A percentile compares a stretch with the other conserved stretches of the same genome.
Evolutionary conservation across 202 grass and related monocot species (phyloP).

Genomic region (Panicum hallii): DNA sequence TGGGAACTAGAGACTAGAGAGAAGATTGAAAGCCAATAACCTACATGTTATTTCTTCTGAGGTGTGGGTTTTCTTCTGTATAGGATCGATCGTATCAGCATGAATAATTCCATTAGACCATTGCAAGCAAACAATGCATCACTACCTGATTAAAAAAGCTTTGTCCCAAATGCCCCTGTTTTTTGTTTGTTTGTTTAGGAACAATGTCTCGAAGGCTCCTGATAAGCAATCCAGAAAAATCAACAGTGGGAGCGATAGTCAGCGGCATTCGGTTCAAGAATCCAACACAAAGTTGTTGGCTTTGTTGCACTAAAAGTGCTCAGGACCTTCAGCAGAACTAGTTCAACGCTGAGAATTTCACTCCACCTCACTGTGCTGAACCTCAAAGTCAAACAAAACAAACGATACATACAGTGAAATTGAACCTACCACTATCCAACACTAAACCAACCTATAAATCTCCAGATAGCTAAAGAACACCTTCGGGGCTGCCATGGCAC

Average conservation of each 20-base stretch:
- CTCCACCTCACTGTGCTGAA: background rate
- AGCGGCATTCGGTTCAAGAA: background rate
- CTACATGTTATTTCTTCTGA: background rate
- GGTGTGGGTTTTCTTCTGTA: background rate
- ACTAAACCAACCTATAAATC: background rate
- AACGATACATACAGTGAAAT: conserved; percentile 27
- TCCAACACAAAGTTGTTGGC: background rate
- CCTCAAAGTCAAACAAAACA: conserved; percentile 10
- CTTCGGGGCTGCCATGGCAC: background rate
- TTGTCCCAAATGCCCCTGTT: too few relatives aligned
- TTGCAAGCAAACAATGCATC: too few relatives aligned
- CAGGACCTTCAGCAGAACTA: background rate
- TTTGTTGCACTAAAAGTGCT: background rate
- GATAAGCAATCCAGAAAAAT: background rate
- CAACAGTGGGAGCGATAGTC: background rate
- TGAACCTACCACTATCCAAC: conserved; percentile 35
- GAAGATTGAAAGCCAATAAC: too few relatives aligned
- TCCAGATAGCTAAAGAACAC: background rate
- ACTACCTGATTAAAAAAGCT: too few relatives aligned
- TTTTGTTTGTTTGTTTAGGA: too few relatives aligned
- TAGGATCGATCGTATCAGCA: background rate
- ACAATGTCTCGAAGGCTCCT: too few relatives aligned
- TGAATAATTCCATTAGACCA: too few relatives aligned
- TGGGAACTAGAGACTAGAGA: too few relatives aligned
- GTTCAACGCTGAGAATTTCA: background rate